Percentiles rank a stretch among this genome's conserved stretches.
Evolutionary conservation across 805 yeast genomes (phyloP).

Genomic region (Sporopachydermia quercuum): DNA sequence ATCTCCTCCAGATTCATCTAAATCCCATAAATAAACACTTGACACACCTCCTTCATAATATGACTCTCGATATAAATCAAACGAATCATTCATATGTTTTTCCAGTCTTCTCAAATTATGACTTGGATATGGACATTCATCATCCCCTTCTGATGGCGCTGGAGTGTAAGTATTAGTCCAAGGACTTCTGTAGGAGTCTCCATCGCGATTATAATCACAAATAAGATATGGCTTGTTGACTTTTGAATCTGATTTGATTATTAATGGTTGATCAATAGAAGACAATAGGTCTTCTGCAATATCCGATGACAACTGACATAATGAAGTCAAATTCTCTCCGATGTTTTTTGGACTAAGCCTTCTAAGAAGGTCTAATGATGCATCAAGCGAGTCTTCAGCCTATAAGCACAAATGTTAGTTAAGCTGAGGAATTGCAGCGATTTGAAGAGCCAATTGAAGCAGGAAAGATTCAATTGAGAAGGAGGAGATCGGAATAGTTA

Average conservation of each 20-base stretch:
- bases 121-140: conserved; percentile 68
- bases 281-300: conserved; percentile 79
- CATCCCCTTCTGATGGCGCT: conserved; percentile 32
- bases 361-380: conserved; percentile 64
- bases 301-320: conserved; percentile 43
- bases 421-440: too few relatives aligned
- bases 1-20: conserved; percentile 37
- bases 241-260: conserved; percentile 31
- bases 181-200: conserved; percentile 85
- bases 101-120: conserved; percentile 57
- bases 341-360: conserved; percentile 59
- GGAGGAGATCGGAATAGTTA: too few relatives aligned
- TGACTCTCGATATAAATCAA: conserved; percentile 77
- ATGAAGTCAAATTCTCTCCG: conserved; percentile 25
- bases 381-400: conserved; percentile 47
- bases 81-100: conserved; percentile 71
- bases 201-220: conserved; percentile 92
- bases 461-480: too few relatives aligned
- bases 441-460: too few relatives aligned
- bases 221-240: conserved; percentile 59
- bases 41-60: conserved; percentile 93
- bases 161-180: conserved; percentile 71
- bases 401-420: conserved; percentile 1
- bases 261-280: conserved; percentile 76
- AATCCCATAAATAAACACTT: conserved; percentile 86